These are phyloP conservation scores for Cyphellophora europaea DNA, from an alignment of 2,329 filamentous ascomycete species.

Conservation along the genomic window DNA sequence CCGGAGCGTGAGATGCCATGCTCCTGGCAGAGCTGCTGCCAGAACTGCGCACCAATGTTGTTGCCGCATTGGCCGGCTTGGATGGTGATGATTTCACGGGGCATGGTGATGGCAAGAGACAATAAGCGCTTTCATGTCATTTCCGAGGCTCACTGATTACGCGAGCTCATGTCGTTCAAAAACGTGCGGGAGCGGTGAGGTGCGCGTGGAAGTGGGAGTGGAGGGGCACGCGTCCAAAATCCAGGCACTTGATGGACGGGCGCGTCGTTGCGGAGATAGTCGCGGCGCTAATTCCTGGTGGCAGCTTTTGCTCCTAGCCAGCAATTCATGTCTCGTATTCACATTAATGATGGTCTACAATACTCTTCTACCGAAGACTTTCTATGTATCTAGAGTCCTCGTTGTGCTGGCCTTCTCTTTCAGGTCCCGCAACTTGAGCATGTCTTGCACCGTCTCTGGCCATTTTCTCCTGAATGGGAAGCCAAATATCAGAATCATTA, in stretches of 20 bases:
- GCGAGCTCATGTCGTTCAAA: background rate
- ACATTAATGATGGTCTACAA: too few species aligned
- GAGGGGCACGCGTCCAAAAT: too few species aligned
- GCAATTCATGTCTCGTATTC: too few species aligned
- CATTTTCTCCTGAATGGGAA: conserved; percentile 11
- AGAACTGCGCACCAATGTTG: conserved; percentile 74
- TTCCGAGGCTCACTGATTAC: background rate
- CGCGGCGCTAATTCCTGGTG: too few species aligned
- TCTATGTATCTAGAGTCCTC: background rate
- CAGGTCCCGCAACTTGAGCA: background rate
- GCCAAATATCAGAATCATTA: conserved; percentile 13
- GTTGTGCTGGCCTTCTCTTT: background rate
- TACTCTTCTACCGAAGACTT: too few species aligned
- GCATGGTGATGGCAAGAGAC: conserved; percentile 10
- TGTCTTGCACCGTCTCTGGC: conserved; percentile 14
- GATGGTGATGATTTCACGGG: conserved; percentile 92
- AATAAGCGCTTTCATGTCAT: background rate
- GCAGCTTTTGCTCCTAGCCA: too few species aligned
- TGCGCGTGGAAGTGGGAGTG: too few species aligned
- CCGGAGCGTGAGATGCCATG: conserved; percentile 97
- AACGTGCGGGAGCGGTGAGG: too few species aligned
- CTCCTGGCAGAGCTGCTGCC: conserved; percentile 96
- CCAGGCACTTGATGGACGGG: too few species aligned
- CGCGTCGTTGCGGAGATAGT: too few species aligned
- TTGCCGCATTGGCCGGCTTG: conserved; percentile 64